Evolutionary conservation across 2,329 filamentous ascomycete genomes (phyloP).

Genomic region (Nannizzia gypsea): DNA sequence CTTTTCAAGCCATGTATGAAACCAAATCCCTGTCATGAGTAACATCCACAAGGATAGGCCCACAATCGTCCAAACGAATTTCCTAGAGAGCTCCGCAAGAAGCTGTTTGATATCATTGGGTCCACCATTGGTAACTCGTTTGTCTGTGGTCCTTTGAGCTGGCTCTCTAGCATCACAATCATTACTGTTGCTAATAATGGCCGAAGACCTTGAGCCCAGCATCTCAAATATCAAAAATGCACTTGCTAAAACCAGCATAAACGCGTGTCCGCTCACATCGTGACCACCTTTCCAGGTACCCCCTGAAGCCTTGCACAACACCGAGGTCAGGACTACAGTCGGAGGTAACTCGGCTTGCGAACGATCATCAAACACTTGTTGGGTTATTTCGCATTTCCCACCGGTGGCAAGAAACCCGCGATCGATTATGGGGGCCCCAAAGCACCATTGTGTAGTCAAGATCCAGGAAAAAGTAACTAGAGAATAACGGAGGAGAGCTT

Average conservation of each 20-base stretch:
- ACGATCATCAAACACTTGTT: conserved; percentile 32
- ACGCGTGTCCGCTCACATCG: conserved; percentile 92
- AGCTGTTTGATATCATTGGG: conserved; percentile 34
- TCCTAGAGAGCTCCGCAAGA: conserved; percentile 45
- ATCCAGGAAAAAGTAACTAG: conserved; percentile 70
- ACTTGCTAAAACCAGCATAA: conserved; percentile 75
- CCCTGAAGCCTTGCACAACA: conserved; percentile 70
- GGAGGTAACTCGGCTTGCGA: conserved; percentile 1
- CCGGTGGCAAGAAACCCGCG: conserved; percentile 80
- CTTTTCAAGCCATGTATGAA: conserved; percentile 99
- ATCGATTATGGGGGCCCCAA: conserved; percentile 82
- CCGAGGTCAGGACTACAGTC: conserved; percentile 52
- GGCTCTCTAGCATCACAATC: conserved; percentile 30
- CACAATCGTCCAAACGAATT: conserved; percentile 46
- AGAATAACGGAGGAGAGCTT: conserved; percentile 56
- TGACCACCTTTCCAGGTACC: conserved; percentile 87
- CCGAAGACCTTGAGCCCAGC: conserved; percentile 47
- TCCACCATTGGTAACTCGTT: conserved; percentile 17
- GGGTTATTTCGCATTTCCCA: conserved; percentile 60
- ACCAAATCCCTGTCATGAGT: conserved; percentile 96
- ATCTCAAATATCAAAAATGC: conserved; percentile 74
- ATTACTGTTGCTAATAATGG: conserved; percentile 46
- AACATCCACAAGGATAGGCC: conserved; percentile 85
- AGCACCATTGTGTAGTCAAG: conserved; percentile 90
- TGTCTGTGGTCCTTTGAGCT: conserved; percentile 15